A percentile compares a stretch with the other conserved stretches of the same genome.
Evolutionary conservation across 495 filamentous ascomycete species (phyloP).

Genomic region (Paragyromitra xinjiangensis): DNA sequence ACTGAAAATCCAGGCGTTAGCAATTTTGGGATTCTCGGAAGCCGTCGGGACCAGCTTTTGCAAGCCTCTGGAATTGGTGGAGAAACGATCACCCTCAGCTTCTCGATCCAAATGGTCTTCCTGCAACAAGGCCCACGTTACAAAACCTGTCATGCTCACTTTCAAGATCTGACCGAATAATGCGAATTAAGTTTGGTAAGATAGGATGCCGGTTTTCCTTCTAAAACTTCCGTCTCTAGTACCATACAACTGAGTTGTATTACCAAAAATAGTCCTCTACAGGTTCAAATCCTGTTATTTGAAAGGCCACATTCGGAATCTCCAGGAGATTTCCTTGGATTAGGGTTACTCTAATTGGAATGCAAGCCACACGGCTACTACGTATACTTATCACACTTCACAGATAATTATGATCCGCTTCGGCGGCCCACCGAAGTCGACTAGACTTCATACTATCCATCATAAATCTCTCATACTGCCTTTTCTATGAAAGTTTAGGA

Average conservation of each 20-base stretch:
- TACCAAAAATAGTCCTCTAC: constrained; percentile 3
- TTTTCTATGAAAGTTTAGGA: not conserved
- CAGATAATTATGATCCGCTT: constrained; percentile 1
- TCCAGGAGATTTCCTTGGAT: not conserved
- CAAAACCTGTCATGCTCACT: constrained; percentile 28
- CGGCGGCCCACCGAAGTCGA: not conserved
- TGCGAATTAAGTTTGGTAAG: not conserved
- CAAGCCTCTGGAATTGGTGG: constrained; percentile 1
- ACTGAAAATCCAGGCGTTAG: not conserved
- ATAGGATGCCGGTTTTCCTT: constrained; percentile 1
- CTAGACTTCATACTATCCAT: not conserved
- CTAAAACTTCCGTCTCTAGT: not conserved
- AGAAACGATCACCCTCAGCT: constrained; percentile 33
- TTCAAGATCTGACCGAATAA: constrained; percentile 22
- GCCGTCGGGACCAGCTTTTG: constrained; percentile 18
- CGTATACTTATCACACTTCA: not conserved
- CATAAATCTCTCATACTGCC: constrained; percentile 28
- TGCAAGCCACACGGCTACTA: not conserved
- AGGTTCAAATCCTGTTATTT: constrained; percentile 4
- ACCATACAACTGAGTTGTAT: not conserved
- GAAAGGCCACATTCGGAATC: not conserved
- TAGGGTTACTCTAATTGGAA: constrained; percentile 6
- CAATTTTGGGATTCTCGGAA: constrained; percentile 17
- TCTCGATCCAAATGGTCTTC: constrained; percentile 38
- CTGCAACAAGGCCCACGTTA: constrained; percentile 21